Percentiles rank a stretch among this genome's conserved stretches.
Evolutionary conservation across 176 grass and related monocot genomes (phyloP).

Genomic region (Triticum dicoccoides): DNA sequence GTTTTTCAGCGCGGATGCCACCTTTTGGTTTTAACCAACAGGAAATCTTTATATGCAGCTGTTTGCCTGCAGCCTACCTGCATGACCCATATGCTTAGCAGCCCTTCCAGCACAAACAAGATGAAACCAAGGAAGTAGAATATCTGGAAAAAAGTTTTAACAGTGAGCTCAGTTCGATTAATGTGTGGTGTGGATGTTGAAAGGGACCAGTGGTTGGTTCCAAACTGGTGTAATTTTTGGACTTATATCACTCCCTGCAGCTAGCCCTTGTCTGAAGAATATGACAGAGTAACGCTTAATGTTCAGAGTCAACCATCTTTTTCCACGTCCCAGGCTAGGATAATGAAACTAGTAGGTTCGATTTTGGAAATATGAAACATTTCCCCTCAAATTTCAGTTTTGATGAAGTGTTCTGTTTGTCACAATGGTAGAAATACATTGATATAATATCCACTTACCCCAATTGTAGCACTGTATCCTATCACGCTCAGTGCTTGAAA

Average conservation of each 20-base stretch:
- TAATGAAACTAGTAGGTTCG: neutral
- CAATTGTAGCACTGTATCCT: conserved; percentile 6
- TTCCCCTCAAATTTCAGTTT: neutral
- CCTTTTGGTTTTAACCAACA: neutral
- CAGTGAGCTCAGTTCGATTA: neutral
- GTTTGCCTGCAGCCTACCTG: conserved; percentile 30
- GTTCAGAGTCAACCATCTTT: neutral
- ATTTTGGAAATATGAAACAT: neutral
- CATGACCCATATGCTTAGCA: conserved; percentile 68
- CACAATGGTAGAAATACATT: neutral
- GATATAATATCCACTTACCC: conserved; percentile 44
- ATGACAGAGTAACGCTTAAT: neutral
- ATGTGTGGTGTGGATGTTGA: neutral
- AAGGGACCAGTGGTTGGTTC: neutral
- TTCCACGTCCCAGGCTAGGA: neutral
- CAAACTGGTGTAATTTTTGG: neutral
- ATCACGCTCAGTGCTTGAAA: conserved; percentile 47
- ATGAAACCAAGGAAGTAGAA: conserved; percentile 65
- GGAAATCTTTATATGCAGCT: neutral
- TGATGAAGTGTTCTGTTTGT: neutral
- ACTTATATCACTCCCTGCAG: neutral
- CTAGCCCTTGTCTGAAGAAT: neutral
- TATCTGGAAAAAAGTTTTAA: conserved; percentile 26
- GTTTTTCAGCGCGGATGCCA: neutral
- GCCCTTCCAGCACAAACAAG: conserved; percentile 45